Conservation (phyloP, 371 early-diverging fungal species). For the Zopfochytrium polystomum region DNA sequence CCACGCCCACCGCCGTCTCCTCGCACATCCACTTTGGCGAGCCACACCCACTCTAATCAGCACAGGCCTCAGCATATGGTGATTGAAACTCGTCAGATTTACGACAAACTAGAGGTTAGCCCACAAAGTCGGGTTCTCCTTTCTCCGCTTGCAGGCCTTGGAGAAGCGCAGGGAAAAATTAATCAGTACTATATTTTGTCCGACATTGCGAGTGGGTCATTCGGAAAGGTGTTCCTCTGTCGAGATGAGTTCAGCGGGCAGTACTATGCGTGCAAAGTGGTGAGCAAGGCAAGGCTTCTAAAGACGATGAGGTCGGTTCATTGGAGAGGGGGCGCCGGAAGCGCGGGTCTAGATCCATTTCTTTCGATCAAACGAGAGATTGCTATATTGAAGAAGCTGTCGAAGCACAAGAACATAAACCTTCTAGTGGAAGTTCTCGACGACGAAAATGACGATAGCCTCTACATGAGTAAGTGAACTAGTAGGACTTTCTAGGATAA, state of each 20-base stretch:
- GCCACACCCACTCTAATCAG: neutral
- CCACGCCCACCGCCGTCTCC: too few relatives aligned
- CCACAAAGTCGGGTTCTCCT: too few relatives aligned
- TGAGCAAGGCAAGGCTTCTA: conserved; percentile 48
- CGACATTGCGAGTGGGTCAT: conserved; percentile 53
- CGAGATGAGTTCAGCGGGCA: conserved; percentile 31
- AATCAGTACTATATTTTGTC: conserved; percentile 54
- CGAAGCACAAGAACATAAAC: conserved; percentile 55
- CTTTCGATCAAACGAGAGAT: conserved; percentile 46
- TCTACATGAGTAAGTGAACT: conserved; percentile 52
- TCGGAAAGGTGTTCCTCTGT: conserved; percentile 47
- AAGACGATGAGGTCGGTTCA: conserved; percentile 29
- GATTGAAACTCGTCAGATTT: conserved; percentile 1
- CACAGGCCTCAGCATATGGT: conserved; percentile 2
- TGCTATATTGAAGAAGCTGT: conserved; percentile 56
- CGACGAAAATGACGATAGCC: conserved; percentile 53
- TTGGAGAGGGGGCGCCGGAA: neutral
- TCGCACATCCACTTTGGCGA: too few relatives aligned
- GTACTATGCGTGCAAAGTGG: conserved; percentile 56
- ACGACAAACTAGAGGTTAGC: neutral
- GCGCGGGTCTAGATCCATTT: conserved; percentile 27
- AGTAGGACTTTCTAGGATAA: neutral
- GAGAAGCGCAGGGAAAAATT: conserved; percentile 44
- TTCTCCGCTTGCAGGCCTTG: neutral
- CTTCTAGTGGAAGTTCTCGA: conserved; percentile 54